Percentiles rank a stretch among this genome's conserved stretches.
phyloP scores from a whole-genome alignment of 768 basidiomycete genomes.

The Kwoniella sp. region DNA sequence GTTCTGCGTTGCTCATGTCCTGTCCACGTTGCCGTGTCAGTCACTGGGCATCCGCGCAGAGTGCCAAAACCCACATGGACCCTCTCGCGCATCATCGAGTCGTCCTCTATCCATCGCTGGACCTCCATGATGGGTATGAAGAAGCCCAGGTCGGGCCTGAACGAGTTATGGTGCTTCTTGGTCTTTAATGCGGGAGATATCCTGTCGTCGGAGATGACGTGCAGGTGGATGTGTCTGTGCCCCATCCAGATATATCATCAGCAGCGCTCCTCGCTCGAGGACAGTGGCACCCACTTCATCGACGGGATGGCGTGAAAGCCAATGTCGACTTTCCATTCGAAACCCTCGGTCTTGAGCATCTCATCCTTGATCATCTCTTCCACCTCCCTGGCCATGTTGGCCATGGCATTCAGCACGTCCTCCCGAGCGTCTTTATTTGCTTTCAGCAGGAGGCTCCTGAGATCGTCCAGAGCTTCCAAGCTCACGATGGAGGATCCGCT shows the following conservation, averaged over 20 bases:
- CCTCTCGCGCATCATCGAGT: conserved; percentile 17
- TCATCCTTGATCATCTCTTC: conserved; percentile 67
- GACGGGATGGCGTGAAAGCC: conserved; percentile 85
- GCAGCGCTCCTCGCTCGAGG: not conserved
- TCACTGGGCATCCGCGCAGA: too few relatives aligned
- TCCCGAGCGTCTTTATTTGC: conserved; percentile 58
- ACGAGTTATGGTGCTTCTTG: conserved; percentile 90
- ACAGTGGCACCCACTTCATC: conserved; percentile 63
- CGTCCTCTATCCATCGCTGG: conserved; percentile 58
- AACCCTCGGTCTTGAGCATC: conserved; percentile 60
- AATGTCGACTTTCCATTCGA: conserved; percentile 57
- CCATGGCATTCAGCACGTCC: conserved; percentile 57
- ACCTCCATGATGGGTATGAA: conserved; percentile 74
- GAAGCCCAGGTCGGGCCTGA: conserved; percentile 77
- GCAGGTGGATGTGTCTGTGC: conserved; percentile 57
- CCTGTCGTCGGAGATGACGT: conserved; percentile 77
- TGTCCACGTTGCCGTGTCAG: too few relatives aligned
- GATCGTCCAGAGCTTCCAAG: conserved; percentile 54
- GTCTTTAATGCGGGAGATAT: conserved; percentile 66
- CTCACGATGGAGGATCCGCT: conserved; percentile 36
- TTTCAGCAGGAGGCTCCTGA: conserved; percentile 59
- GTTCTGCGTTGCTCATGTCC: too few relatives aligned
- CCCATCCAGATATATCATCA: not conserved
- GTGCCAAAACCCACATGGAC: conserved; percentile 32
- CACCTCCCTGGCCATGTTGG: conserved; percentile 58